Evolutionary conservation across 1,284 basidiomycete genomes (phyloP).

Genomic region (Golubevia sp.): DNA sequence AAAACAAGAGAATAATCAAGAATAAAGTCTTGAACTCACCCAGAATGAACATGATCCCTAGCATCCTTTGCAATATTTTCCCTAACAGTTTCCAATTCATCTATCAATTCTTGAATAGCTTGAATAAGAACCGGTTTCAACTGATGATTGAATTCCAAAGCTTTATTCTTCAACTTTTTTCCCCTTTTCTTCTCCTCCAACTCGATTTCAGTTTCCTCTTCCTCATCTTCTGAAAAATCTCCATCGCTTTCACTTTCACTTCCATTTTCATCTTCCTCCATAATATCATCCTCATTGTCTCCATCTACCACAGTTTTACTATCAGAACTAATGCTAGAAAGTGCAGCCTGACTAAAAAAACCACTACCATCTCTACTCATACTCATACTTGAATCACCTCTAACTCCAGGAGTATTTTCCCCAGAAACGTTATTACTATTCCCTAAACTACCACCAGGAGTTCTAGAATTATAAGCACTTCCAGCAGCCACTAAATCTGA

Average conservation of each 20-base stretch:
- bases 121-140: conserved; percentile 63
- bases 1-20: not conserved
- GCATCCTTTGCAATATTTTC: conserved; percentile 93
- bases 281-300: conserved; percentile 1
- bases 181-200: not conserved
- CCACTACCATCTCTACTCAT: not conserved
- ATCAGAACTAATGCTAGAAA: conserved; percentile 1
- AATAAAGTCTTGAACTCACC: conserved; percentile 67
- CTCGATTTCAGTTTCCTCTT: conserved; percentile 12
- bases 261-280: conserved; percentile 12
- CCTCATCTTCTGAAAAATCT: not conserved
- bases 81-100: conserved; percentile 93
- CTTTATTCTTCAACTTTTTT: conserved; percentile 31
- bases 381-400: not conserved
- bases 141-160: conserved; percentile 29
- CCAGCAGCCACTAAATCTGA: conserved; percentile 50
- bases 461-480: conserved; percentile 20
- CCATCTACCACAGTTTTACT: conserved; percentile 8
- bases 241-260: conserved; percentile 18
- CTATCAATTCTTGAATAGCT: conserved; percentile 74
- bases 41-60: conserved; percentile 93
- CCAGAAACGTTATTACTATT: not conserved
- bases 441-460: too few species aligned
- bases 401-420: not conserved
- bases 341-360: not conserved